Conservation (phyloP, 495 filamentous ascomycete genomes). For the Chaetomium tenue region DNA sequence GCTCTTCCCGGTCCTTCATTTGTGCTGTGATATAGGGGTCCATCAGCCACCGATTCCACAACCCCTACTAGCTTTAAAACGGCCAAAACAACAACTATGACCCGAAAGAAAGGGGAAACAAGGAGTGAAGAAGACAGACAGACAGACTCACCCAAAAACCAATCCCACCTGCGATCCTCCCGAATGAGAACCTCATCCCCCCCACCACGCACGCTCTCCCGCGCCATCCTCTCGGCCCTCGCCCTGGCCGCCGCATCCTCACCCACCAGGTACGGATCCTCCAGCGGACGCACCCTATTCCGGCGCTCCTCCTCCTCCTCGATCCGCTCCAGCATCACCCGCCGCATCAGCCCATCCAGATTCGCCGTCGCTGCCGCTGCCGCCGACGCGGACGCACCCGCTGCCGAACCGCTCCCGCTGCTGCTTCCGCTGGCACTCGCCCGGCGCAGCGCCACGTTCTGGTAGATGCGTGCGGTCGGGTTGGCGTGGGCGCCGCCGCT, state of each 20-base stretch:
- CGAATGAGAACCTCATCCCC: conserved; percentile 45
- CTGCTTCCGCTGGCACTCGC: conserved; percentile 28
- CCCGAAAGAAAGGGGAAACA: conserved; percentile 1
- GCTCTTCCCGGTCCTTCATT: conserved; percentile 48
- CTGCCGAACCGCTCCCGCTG: background rate
- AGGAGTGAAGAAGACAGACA: background rate
- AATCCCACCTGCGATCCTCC: conserved; percentile 52
- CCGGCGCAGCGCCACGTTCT: conserved; percentile 49
- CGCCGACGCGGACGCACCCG: background rate
- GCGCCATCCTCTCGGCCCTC: conserved; percentile 44
- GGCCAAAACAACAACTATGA: background rate
- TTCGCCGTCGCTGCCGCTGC: no score
- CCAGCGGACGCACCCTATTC: conserved; percentile 43
- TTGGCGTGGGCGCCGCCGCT: conserved; percentile 35
- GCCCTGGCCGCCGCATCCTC: conserved; percentile 50
- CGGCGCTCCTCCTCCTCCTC: conserved; percentile 35
- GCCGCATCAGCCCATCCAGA: conserved; percentile 31
- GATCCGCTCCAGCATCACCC: conserved; percentile 34
- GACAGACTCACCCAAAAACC: conserved; percentile 43
- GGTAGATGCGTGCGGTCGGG: conserved; percentile 50
- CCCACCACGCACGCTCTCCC: conserved; percentile 40
- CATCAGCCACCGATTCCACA: background rate
- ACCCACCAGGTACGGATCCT: conserved; percentile 54
- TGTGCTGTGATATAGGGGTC: conserved; percentile 34
- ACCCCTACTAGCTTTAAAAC: background rate